phyloP scores from a whole-genome alignment of 2,329 filamentous ascomycete genomes.

The Colletotrichum echinochloae region DNA sequence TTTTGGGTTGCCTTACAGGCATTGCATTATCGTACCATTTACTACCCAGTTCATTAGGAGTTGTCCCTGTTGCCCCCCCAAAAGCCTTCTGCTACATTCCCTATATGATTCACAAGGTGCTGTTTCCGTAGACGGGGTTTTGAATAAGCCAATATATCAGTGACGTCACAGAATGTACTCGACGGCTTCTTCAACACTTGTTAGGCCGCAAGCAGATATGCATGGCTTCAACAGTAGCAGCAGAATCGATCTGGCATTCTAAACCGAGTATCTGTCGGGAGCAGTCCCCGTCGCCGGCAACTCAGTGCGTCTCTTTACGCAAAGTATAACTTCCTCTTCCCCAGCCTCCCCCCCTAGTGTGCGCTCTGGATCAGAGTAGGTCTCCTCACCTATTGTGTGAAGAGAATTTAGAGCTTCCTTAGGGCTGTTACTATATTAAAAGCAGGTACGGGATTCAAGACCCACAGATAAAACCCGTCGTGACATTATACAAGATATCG shows the following conservation, averaged over 20 bases:
- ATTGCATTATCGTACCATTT: background rate
- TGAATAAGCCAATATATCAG: background rate
- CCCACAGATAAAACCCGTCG: background rate
- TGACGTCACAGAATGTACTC: background rate
- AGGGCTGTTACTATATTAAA: slow-evolving; percentile 1
- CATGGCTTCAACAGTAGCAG: no score
- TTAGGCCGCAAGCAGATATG: no score
- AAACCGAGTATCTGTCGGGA: background rate
- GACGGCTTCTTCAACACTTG: background rate
- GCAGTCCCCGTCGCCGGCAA: background rate
- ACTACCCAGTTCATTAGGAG: no score
- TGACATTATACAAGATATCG: slow-evolving; percentile 6
- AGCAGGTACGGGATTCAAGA: slow-evolving; percentile 1
- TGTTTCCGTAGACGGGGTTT: background rate
- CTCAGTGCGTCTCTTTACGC: background rate
- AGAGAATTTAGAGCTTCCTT: background rate
- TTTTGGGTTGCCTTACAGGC: background rate
- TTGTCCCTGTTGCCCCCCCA: no score
- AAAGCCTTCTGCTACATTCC: background rate
- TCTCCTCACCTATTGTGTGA: background rate
- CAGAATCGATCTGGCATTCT: background rate
- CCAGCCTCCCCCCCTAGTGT: background rate
- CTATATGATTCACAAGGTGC: no score
- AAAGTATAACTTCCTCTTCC: background rate
- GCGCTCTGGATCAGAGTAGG: background rate